Evolutionary conservation across 2,329 filamentous ascomycete species (phyloP), one percentile per base, ranked within the genome.

Genomic region (Aspergillus hiratsukae): DNA sequence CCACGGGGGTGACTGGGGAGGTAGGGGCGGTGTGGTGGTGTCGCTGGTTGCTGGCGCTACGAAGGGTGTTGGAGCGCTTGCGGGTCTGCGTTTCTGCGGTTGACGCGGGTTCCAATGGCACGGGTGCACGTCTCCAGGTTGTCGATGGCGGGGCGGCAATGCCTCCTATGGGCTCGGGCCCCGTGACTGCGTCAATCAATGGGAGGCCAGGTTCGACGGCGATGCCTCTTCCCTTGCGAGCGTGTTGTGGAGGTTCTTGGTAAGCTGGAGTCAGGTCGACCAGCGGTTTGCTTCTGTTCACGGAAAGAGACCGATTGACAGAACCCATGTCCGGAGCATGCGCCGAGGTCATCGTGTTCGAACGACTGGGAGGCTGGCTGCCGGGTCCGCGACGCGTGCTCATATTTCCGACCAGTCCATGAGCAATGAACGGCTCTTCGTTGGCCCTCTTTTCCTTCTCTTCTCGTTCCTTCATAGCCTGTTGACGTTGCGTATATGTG

Each of bases 191-290:
- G 14, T 77, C 75, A 25, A 78, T 71, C 0, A 79, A 64, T 1
- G 66, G 74, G 56, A 67, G 62, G 19, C 73, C 74, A 1, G 67
- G 65, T 23, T 72, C 71, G n/a, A 69, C 87, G 79, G 19, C 62
- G 8, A 76, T 66, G n/a, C 71, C 74, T 49, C 69, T 67, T 3
- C 70, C 73, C 52, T 70, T 73, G 28, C 66, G 65, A 4, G 55
- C 58, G 57, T 74, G 69, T 41, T 72, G 70, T 2, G 86, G 86
- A 6, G 86, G 80, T 59, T 88, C 86, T 51, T 81, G 78, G 66
- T 87, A 88, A 50, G 79, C 77, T 0, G 85, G 84, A 0, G 85
- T 86, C 43, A 91, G 78, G 65, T 89, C 88, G 29, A 91, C 74
- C 5, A 91, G 78, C 1, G 88, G 87, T 59, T 84, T 85, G 2